phyloP scores from a whole-genome alignment of 345 rosid species.

The Salix viminalis region DNA sequence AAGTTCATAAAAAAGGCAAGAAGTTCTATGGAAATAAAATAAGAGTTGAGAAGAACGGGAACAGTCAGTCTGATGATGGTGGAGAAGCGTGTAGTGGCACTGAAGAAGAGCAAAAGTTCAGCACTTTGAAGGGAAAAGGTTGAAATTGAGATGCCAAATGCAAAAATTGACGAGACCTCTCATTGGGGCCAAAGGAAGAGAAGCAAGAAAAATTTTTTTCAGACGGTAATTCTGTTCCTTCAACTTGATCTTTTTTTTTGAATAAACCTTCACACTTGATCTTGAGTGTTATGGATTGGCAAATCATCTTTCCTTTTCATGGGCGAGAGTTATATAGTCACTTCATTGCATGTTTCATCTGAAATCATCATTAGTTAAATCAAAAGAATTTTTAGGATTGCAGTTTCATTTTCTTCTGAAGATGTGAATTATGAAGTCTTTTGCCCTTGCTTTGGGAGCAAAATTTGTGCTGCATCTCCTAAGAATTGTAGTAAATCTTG shows the following conservation, averaged over 20 bases:
- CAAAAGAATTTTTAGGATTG: background rate
- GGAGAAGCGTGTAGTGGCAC: slow-evolving; percentile 26
- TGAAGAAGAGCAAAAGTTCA: slow-evolving; percentile 15
- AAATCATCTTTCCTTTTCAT: background rate
- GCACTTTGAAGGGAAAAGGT: slow-evolving; percentile 42
- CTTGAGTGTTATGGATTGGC: background rate
- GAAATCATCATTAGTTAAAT: background rate
- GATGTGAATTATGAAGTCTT: background rate
- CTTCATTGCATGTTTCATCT: background rate
- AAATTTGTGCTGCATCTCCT: background rate
- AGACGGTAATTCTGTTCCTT: slow-evolving; percentile 11
- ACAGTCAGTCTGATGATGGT: slow-evolving; percentile 16
- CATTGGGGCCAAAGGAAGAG: slow-evolving; percentile 42
- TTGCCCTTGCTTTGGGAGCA: background rate
- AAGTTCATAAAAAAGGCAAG: slow-evolving; percentile 55
- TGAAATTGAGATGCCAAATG: slow-evolving; percentile 33
- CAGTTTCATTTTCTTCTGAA: background rate
- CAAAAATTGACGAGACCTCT: slow-evolving; percentile 38
- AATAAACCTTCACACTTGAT: background rate
- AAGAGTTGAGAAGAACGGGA: slow-evolving; percentile 21
- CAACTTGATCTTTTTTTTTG: too few relatives aligned
- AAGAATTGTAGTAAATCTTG: background rate
- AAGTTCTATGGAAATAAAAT: slow-evolving; percentile 51
- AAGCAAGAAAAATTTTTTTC: slow-evolving; percentile 15
- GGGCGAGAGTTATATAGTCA: background rate